Conservation (phyloP, 768 basidiomycete genomes). For the Collybia nuda region DNA sequence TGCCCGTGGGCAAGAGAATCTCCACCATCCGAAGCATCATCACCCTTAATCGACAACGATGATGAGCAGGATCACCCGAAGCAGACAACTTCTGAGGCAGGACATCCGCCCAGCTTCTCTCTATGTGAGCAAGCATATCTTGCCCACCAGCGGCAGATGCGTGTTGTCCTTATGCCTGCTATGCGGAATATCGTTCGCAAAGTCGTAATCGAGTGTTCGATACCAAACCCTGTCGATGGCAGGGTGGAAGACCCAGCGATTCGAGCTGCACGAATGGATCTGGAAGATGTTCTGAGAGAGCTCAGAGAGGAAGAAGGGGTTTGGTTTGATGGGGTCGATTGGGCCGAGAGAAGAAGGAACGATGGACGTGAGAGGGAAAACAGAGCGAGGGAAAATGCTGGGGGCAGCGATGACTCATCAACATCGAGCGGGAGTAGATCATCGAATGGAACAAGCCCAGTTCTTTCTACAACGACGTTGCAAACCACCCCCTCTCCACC, state of each 20-base stretch:
- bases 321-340: conserved; percentile 77
- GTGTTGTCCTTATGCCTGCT: conserved; percentile 58
- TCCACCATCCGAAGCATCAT: conserved; percentile 11
- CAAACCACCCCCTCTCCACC: conserved; percentile 81
- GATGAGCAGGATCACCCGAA: conserved; percentile 45
- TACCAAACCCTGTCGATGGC: conserved; percentile 26
- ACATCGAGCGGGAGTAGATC: conserved; percentile 46
- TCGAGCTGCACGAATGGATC: conserved; percentile 50
- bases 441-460: conserved; percentile 64
- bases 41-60: conserved; percentile 20
- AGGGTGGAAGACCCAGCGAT: conserved; percentile 52
- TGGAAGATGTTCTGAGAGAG: conserved; percentile 60
- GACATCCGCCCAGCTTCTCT: conserved; percentile 56
- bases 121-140: conserved; percentile 67
- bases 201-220: conserved; percentile 61
- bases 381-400: conserved; percentile 22
- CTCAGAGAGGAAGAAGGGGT: conserved; percentile 60
- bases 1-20: conserved; percentile 59
- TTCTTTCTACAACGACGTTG: conserved; percentile 69
- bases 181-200: conserved; percentile 70
- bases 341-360: conserved; percentile 52
- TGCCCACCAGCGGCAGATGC: conserved; percentile 58
- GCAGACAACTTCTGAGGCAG: conserved; percentile 43
- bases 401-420: conserved; percentile 47
- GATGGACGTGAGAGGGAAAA: conserved; percentile 25